Percentiles rank a stretch among this genome's conserved stretches.
These are phyloP conservation scores for Kwoniella sp. DNA, from an alignment of 768 basidiomycete genomes.

Conservation along the genomic window DNA sequence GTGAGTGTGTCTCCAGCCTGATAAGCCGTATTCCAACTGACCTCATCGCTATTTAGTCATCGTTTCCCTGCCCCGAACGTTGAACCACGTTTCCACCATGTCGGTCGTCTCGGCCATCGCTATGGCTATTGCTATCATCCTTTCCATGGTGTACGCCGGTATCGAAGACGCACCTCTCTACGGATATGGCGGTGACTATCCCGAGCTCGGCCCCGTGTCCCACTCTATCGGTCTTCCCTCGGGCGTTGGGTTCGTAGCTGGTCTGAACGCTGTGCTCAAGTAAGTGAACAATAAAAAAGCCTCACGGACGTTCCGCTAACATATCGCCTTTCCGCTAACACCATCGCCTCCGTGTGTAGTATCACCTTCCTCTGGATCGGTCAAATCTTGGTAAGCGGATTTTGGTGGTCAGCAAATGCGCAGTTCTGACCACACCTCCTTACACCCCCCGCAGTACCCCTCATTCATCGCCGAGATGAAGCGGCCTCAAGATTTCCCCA, in stretches of 20 bases:
- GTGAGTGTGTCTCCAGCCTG: slow-evolving; percentile 22
- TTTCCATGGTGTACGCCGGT: slow-evolving; percentile 46
- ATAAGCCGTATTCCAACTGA: too few species aligned
- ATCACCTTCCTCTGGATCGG: slow-evolving; percentile 52
- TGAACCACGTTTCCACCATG: slow-evolving; percentile 50
- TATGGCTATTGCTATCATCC: slow-evolving; percentile 50
- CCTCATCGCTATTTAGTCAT: too few species aligned
- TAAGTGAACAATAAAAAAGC: slow-evolving; percentile 17
- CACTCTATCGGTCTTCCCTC: slow-evolving; percentile 42
- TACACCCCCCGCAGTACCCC: slow-evolving; percentile 29
- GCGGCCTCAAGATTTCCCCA: slow-evolving; percentile 54
- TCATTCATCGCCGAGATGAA: slow-evolving; percentile 57
- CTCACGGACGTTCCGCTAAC: too few species aligned
- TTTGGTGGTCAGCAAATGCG: too few species aligned
- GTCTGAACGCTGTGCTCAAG: slow-evolving; percentile 48
- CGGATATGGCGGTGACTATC: slow-evolving; percentile 50
- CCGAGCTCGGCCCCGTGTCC: slow-evolving; percentile 38
- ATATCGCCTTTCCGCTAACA: too few species aligned
- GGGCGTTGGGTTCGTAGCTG: slow-evolving; percentile 40
- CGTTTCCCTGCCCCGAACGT: slow-evolving; percentile 46
- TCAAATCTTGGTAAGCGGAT: slow-evolving; percentile 34
- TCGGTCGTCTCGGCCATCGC: slow-evolving; percentile 46
- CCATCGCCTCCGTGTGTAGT: slow-evolving; percentile 19
- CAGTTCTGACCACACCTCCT: too few species aligned
- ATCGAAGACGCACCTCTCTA: slow-evolving; percentile 46